Evolutionary conservation across 306 rosid species (phyloP).

Genomic region (Cicer bijugum): DNA sequence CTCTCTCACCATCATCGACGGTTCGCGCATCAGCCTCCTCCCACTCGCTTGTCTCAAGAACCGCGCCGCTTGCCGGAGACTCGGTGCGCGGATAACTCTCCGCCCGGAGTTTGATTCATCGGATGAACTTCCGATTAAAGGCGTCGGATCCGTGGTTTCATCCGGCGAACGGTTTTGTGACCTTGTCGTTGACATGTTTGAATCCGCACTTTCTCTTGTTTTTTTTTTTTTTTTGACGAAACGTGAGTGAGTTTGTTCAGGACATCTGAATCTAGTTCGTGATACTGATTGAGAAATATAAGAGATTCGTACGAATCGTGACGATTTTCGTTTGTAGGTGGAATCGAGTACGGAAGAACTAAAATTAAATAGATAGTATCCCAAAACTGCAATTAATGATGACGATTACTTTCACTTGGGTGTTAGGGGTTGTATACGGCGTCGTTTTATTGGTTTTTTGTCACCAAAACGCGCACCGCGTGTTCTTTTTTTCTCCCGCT

Average conservation of each 20-base stretch:
- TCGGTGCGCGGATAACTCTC: constrained; percentile 62
- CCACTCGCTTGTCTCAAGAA: constrained; percentile 88
- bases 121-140: constrained; percentile 61
- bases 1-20: constrained; percentile 92
- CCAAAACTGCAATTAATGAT: not conserved
- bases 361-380: not conserved
- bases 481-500: not conserved
- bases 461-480: not conserved
- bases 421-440: not conserved
- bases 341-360: not conserved
- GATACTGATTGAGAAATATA: not conserved
- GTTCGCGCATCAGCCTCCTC: constrained; percentile 85
- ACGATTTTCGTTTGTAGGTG: not conserved
- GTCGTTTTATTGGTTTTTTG: not conserved
- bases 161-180: constrained; percentile 63
- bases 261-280: constrained; percentile 33
- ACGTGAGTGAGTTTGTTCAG: constrained; percentile 35
- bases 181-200: constrained; percentile 67
- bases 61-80: constrained; percentile 91
- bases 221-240: not conserved
- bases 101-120: constrained; percentile 68
- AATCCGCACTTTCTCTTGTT: not conserved
- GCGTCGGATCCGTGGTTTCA: constrained; percentile 70
- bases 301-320: not conserved
- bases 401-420: not conserved